Conservation (phyloP, 768 basidiomycete genomes). For the Collybia sordida region DNA sequence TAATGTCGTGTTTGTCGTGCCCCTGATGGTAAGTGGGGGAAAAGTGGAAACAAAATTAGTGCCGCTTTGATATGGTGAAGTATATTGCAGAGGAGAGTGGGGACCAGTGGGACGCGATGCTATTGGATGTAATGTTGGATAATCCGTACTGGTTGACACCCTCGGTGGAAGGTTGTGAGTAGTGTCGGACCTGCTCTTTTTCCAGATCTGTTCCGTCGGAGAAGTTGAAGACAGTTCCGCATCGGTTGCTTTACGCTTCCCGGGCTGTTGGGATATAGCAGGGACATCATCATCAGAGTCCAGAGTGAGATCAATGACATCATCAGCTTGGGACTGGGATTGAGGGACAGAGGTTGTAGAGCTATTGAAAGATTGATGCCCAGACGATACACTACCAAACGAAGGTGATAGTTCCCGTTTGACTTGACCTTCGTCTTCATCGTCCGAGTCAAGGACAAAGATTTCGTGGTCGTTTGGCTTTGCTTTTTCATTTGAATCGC, state of each 20-base stretch:
- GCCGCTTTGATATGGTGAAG: slow-evolving; percentile 7
- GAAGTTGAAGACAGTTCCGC: slow-evolving; percentile 41
- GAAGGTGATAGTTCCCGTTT: slow-evolving; percentile 76
- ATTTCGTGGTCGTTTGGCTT: slow-evolving; percentile 56
- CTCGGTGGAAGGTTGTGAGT: slow-evolving; percentile 8
- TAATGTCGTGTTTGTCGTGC: slow-evolving; percentile 7
- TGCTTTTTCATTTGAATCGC: slow-evolving; percentile 39
- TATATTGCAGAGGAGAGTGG: slow-evolving; percentile 12
- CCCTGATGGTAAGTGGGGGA: slow-evolving; percentile 1
- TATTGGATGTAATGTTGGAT: slow-evolving; percentile 3
- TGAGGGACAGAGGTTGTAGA: slow-evolving; percentile 33
- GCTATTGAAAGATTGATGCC: neutral
- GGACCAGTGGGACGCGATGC: slow-evolving; percentile 10
- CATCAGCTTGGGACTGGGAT: slow-evolving; percentile 28
- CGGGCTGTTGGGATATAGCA: slow-evolving; percentile 31
- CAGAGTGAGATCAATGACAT: slow-evolving; percentile 84
- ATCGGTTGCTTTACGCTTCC: slow-evolving; percentile 63
- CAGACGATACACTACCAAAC: slow-evolving; percentile 39
- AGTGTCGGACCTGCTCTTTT: slow-evolving; percentile 50
- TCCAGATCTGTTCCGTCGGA: slow-evolving; percentile 72
- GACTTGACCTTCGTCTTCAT: slow-evolving; percentile 75
- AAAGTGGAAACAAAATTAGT: slow-evolving; percentile 4
- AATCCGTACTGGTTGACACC: slow-evolving; percentile 11
- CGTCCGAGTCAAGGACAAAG: slow-evolving; percentile 71
- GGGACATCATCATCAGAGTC: slow-evolving; percentile 74